Conservation (phyloP, 495 filamentous ascomycete species). For the Xylaria bambusicola region DNA sequence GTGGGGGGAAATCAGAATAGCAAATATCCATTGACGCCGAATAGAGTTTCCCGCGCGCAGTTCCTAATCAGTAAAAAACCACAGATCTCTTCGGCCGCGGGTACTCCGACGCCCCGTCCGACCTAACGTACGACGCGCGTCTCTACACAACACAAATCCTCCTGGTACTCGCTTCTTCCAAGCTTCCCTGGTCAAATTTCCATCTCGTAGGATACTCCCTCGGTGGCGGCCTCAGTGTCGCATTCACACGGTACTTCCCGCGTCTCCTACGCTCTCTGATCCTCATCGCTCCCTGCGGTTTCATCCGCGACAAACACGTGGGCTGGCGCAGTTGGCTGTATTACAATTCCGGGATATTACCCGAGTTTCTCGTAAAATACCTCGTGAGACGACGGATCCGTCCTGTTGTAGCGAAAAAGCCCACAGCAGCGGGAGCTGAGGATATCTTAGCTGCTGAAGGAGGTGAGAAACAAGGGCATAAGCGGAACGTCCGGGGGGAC, state of each 20-base stretch:
- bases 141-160: constrained; percentile 78
- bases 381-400: constrained; percentile 59
- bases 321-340: constrained; percentile 59
- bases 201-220: constrained; percentile 81
- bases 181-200: constrained; percentile 71
- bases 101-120: constrained; percentile 68
- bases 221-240: constrained; percentile 74
- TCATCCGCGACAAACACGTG: constrained; percentile 67
- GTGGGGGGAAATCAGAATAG: too few relatives aligned
- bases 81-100: constrained; percentile 76
- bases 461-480: constrained; percentile 4
- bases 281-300: constrained; percentile 73
- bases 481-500: constrained; percentile 30
- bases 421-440: not conserved
- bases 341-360: constrained; percentile 61
- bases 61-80: not conserved
- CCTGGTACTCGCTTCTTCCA: constrained; percentile 68
- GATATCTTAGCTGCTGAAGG: constrained; percentile 20
- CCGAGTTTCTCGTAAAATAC: constrained; percentile 55
- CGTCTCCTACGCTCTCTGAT: constrained; percentile 64
- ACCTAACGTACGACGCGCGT: constrained; percentile 68
- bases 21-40: too few relatives aligned
- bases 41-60: too few relatives aligned
- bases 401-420: constrained; percentile 12
- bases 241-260: constrained; percentile 74